Evolutionary conservation across 768 basidiomycete species (phyloP), one percentile per base, ranked within the genome.

Genomic region (Roridomyces roridus): DNA sequence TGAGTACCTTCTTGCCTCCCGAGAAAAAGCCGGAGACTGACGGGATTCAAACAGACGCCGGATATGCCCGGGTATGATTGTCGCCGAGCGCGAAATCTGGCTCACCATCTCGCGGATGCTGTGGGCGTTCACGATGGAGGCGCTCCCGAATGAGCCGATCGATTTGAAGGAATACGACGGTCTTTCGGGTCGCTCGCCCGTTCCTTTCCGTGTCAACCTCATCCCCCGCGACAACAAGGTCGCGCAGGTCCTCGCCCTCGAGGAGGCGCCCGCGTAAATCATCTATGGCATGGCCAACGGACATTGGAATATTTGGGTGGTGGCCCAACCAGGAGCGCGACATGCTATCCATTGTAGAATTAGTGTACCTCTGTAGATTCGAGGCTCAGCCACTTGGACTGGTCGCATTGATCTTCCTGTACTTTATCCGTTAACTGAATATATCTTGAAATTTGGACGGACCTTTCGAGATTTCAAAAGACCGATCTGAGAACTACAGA

Each of bases 151-250:
- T 15, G 74, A 80, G 44, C 76, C 76, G 0, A 80, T 80, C 49
- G 74, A 75, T 57, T 61, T 81, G 35, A 75, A 74, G 40, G 80
- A 80, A 56, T 80, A 81, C 51, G 79, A 80, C 51, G 80, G 79
- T 7, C 64, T 72, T 20, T 80, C 80, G 9, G 79, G 79, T 0
- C 73, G 80, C 34, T 76, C 77, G 5, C 80, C 80, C 0, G 66
- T 80, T 11, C 77, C 80, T 7, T 81, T 75, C 68, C 68, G 44
- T 9, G 45, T 53, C n/a, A 53, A 40, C n/a, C 17, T 53, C 51
- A 46, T 31, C 43, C 44, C 51, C 4, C 44, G 51, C 4, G 34
- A 53, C 26, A 14, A 8, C 6, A 31, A 31, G 3, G 44, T 53
- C 18, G 51, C 39, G n/a, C 39, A 40, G 9, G 39, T 40, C 15